A percentile compares a stretch with the other conserved stretches of the same genome.
These are phyloP conservation scores for Delonix regia DNA, from an alignment of 306 rosid genomes.

Conservation along the genomic window DNA sequence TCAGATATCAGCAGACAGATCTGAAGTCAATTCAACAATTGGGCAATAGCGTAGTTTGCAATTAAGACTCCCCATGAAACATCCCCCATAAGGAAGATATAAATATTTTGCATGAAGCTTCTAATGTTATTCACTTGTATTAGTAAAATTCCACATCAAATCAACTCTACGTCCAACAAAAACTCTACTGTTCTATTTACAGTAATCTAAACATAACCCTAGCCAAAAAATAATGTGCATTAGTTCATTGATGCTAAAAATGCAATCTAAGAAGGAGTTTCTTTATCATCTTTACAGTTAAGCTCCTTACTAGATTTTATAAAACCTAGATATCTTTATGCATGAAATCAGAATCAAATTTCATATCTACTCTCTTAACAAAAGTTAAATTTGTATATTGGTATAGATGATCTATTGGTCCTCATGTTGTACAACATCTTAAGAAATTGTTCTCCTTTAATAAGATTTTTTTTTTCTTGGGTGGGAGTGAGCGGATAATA, in stretches of 20 bases:
- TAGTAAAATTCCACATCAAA: not conserved
- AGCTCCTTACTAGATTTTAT: not conserved
- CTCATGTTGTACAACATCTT: slow-evolving; percentile 21
- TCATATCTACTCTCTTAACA: not conserved
- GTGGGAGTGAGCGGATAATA: not conserved
- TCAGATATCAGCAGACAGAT: slow-evolving; percentile 5
- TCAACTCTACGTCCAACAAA: not conserved
- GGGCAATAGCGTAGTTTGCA: slow-evolving; percentile 5
- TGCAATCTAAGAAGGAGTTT: not conserved
- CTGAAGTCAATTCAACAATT: not conserved
- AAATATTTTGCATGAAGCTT: not conserved
- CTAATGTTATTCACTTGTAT: not conserved
- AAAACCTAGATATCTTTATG: not conserved
- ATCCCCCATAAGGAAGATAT: not conserved
- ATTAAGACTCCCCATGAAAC: not conserved
- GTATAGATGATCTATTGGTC: not conserved
- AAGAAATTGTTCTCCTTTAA: not conserved
- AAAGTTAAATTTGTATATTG: not conserved
- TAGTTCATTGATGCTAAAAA: not conserved
- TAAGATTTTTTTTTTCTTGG: slow-evolving; percentile 15
- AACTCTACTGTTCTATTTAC: not conserved
- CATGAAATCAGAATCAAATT: slow-evolving; percentile 2
- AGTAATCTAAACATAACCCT: slow-evolving; percentile 9
- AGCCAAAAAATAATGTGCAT: not conserved
- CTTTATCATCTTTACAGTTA: not conserved